Evolutionary conservation across 2,329 filamentous ascomycete genomes (phyloP).

Genomic region (Neopestalotiopsis sp.): DNA sequence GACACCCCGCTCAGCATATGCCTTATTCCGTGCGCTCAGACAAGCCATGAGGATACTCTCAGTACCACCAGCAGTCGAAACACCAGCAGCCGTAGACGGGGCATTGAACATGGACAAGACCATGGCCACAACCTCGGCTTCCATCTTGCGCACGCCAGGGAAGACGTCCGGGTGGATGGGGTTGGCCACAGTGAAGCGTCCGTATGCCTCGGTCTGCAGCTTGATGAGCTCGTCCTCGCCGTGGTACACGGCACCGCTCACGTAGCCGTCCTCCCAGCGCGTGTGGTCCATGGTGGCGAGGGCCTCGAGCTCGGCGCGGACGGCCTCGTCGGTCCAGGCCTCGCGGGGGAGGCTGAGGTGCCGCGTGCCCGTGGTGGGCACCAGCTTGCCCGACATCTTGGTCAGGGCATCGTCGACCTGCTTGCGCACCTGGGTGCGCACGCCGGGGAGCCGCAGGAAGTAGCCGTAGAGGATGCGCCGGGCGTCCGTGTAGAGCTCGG

Average conservation of each 20-base stretch:
- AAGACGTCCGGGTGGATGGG: constrained; percentile 98
- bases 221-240: constrained; percentile 82
- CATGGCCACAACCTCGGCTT: constrained; percentile 97
- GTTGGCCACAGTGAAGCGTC: constrained; percentile 92
- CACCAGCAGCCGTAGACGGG: constrained; percentile 82
- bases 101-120: constrained; percentile 89
- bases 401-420: constrained; percentile 81
- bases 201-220: constrained; percentile 91
- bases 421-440: constrained; percentile 83
- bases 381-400: constrained; percentile 84
- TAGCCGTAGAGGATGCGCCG: constrained; percentile 81
- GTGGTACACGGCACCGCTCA: constrained; percentile 95
- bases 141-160: constrained; percentile 98
- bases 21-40: constrained; percentile 88
- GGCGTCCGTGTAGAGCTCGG: constrained; percentile 74
- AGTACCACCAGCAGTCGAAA: constrained; percentile 90
- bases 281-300: constrained; percentile 91
- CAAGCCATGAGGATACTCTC: constrained; percentile 98
- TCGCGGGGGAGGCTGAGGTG: constrained; percentile 81
- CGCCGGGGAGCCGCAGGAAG: constrained; percentile 85
- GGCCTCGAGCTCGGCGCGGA: constrained; percentile 79
- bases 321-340: constrained; percentile 80
- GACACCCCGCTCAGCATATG: constrained; percentile 81
- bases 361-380: constrained; percentile 73
- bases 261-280: constrained; percentile 93